phyloP scores from a whole-genome alignment of 2,329 filamentous ascomycete genomes.

The Diaporthe citrichinensis region DNA sequence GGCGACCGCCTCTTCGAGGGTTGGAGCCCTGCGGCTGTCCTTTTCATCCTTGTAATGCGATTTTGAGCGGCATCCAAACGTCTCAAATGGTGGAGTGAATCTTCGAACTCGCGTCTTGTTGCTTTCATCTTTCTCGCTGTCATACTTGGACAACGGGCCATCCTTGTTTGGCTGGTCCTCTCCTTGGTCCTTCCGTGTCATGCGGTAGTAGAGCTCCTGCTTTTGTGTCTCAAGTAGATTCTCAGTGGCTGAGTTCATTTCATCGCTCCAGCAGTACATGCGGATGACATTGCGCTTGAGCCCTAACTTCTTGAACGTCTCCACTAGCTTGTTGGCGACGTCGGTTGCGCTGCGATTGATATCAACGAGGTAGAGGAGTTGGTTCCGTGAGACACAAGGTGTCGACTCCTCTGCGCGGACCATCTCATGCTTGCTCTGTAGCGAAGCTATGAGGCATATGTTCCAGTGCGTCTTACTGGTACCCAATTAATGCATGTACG shows the following conservation, averaged over 20 bases:
- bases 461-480: slow-evolving; percentile 8
- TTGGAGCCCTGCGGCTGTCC: not conserved
- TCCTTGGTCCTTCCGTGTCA: not conserved
- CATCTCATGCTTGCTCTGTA: not conserved
- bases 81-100: not conserved
- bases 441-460: not conserved
- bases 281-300: slow-evolving; percentile 1
- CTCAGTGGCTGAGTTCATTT: not conserved
- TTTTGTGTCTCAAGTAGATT: not conserved
- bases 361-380: slow-evolving; percentile 5
- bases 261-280: slow-evolving; percentile 26
- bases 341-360: not conserved
- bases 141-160: not conserved
- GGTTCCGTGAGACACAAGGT: not conserved
- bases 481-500: not conserved
- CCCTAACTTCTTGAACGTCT: not conserved
- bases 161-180: not conserved
- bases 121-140: not conserved
- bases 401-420: not conserved
- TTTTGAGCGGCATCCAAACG: not conserved
- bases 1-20: not conserved
- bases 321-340: slow-evolving; percentile 10
- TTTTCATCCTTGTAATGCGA: not conserved
- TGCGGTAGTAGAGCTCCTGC: not conserved
- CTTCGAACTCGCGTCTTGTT: not conserved